phyloP scores from a whole-genome alignment of 2,329 filamentous ascomycete species.

The Beauveria bassiana region DNA sequence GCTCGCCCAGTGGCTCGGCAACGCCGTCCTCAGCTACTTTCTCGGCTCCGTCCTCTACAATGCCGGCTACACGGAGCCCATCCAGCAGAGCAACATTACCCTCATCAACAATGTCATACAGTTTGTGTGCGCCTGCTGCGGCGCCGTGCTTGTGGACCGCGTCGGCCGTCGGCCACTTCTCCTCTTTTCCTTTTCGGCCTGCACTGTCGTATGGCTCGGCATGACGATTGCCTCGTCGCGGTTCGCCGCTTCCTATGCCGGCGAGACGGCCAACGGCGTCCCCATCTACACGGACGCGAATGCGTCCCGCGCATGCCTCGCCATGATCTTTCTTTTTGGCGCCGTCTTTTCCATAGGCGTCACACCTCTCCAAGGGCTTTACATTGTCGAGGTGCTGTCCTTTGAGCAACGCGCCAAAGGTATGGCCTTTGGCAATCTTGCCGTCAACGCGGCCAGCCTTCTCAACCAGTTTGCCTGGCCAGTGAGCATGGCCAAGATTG shows the following conservation, averaged over 20 bases:
- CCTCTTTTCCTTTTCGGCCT: conserved; percentile 39
- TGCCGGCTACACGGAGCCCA: conserved; percentile 33
- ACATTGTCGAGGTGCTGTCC: conserved; percentile 44
- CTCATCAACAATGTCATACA: conserved; percentile 38
- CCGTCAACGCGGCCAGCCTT: conserved; percentile 35
- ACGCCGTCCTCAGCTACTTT: conserved; percentile 37
- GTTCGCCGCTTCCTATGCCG: conserved; percentile 25
- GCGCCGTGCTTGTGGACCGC: conserved; percentile 15
- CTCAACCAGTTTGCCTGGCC: conserved; percentile 39
- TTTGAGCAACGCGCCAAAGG: conserved; percentile 49
- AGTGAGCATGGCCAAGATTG: conserved; percentile 40
- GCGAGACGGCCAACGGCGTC: conserved; percentile 19
- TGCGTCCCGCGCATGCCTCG: conserved; percentile 37
- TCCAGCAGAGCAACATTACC: conserved; percentile 36
- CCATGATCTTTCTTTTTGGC: conserved; percentile 44
- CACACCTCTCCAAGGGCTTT: conserved; percentile 33
- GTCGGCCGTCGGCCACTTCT: conserved; percentile 46
- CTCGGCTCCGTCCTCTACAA: conserved; percentile 36
- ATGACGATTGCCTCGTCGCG: conserved; percentile 39
- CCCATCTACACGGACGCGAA: conserved; percentile 21
- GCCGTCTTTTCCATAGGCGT: conserved; percentile 40
- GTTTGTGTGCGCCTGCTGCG: conserved; percentile 32
- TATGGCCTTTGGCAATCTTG: conserved; percentile 41
- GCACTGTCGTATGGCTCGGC: conserved; percentile 42
- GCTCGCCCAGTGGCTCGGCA: conserved; percentile 35